Percentiles rank a stretch among this genome's conserved stretches.
phyloP scores from a whole-genome alignment of 305 asterid species.

The Plantago coronopus region DNA sequence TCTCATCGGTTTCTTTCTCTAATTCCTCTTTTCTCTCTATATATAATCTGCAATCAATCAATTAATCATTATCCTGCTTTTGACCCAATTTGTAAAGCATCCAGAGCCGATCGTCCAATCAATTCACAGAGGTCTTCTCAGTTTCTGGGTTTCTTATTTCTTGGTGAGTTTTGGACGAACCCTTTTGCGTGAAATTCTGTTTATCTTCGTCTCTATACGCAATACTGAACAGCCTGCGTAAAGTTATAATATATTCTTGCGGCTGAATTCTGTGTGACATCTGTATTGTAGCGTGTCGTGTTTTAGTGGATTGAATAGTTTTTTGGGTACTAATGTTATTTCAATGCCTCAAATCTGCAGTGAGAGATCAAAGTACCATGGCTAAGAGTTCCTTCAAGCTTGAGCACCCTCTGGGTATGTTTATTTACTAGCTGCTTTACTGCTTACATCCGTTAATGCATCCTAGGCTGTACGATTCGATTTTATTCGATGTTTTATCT shows the following conservation, averaged over 20 bases:
- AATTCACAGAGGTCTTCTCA: not conserved
- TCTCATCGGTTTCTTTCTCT: constrained; percentile 1
- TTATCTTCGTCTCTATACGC: not conserved
- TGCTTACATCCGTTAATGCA: too few species aligned
- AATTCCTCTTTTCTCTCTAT: not conserved
- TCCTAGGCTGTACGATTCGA: too few species aligned
- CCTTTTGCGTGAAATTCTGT: not conserved
- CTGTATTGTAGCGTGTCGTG: not conserved
- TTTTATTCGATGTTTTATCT: not conserved
- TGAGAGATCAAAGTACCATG: constrained; percentile 37
- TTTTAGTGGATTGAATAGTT: constrained; percentile 7
- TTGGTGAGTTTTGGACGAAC: not conserved
- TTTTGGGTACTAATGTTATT: constrained; percentile 34
- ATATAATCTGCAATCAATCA: too few species aligned
- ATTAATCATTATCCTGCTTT: not conserved
- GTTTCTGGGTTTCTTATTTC: not conserved
- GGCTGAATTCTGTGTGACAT: not conserved
- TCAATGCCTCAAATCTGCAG: constrained; percentile 41
- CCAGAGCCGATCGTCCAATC: not conserved
- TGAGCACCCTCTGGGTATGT: constrained; percentile 50
- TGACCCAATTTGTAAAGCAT: too few species aligned
- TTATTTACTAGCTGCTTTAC: not conserved
- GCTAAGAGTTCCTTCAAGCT: constrained; percentile 51
- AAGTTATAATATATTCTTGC: not conserved
- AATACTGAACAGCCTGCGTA: too few species aligned